Evolutionary conservation across 2,329 filamentous ascomycete species (phyloP).

Genomic region (Epichloe festucae): DNA sequence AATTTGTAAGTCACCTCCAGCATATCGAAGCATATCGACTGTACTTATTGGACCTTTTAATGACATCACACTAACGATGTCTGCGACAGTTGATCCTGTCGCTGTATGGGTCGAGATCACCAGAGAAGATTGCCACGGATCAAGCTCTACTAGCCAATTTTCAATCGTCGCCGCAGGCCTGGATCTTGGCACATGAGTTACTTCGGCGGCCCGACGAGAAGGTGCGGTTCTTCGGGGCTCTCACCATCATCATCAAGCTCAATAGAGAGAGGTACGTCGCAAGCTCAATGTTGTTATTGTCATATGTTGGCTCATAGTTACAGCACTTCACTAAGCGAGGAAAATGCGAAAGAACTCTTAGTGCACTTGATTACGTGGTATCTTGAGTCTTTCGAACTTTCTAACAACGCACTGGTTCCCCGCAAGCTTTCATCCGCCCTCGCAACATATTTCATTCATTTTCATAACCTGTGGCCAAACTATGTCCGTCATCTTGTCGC

Average conservation of each 20-base stretch:
- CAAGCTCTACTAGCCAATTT: constrained; percentile 68
- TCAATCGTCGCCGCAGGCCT: constrained; percentile 69
- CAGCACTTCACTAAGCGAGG: constrained; percentile 38
- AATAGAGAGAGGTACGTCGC: constrained; percentile 64
- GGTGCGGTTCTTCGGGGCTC: constrained; percentile 80
- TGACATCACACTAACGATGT: constrained; percentile 6
- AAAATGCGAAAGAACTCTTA: constrained; percentile 46
- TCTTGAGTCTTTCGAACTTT: constrained; percentile 36
- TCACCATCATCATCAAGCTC: constrained; percentile 88
- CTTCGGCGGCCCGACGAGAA: constrained; percentile 57
- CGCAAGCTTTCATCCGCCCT: constrained; percentile 68
- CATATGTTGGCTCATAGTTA: constrained; percentile 1
- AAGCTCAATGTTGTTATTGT: constrained; percentile 11
- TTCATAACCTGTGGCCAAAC: constrained; percentile 51
- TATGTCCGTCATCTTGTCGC: constrained; percentile 48
- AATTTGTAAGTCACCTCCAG: constrained; percentile 10
- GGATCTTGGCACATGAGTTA: constrained; percentile 71
- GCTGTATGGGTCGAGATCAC: constrained; percentile 39
- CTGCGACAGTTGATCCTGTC: constrained; percentile 32
- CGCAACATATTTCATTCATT: constrained; percentile 62
- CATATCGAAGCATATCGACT: not conserved
- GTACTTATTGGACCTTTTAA: not conserved
- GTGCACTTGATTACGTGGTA: constrained; percentile 51
- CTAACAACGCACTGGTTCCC: constrained; percentile 46
- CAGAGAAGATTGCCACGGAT: constrained; percentile 33